Evolutionary conservation across 78 protist species (phyloP).

Genomic region (Pigoraptor vietnamica): DNA sequence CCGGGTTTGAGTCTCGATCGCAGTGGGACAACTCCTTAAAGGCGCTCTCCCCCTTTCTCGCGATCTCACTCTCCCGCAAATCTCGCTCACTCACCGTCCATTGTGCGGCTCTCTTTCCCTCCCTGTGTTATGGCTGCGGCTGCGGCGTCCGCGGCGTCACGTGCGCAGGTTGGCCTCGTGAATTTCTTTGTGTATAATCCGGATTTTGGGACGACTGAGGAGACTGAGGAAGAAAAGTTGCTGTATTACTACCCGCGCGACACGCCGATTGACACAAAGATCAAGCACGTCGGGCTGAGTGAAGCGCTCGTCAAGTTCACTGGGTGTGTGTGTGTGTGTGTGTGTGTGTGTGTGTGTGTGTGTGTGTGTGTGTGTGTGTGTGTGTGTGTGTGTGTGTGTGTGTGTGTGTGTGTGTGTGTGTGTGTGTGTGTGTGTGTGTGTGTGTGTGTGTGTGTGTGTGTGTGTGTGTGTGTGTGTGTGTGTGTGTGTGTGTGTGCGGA

Average conservation of each 20-base stretch:
- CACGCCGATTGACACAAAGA: conserved; percentile 33
- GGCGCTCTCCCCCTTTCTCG: no score
- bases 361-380: no score
- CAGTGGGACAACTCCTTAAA: no score
- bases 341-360: no score
- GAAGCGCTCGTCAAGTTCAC: conserved; percentile 62
- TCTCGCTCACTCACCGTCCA: neutral
- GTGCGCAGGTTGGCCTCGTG: conserved; percentile 27
- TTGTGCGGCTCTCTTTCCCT: neutral
- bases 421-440: no score
- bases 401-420: no score
- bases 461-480: no score
- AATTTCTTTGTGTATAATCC: conserved; percentile 46
- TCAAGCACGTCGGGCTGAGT: conserved; percentile 43
- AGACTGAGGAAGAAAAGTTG: conserved; percentile 50
- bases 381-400: no score
- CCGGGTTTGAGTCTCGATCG: no score
- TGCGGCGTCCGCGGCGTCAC: neutral
- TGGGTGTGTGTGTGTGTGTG: conserved; percentile 31
- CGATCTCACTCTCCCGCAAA: neutral
- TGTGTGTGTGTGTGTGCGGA: no score
- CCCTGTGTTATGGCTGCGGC: no score
- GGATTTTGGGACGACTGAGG: conserved; percentile 46
- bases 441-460: no score
- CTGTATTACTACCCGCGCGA: conserved; percentile 49